Evolutionary conservation across 75 land plant species (phyloP), one percentile per base, ranked within the genome.

Genomic region (Pseudotsuga menziesii): DNA sequence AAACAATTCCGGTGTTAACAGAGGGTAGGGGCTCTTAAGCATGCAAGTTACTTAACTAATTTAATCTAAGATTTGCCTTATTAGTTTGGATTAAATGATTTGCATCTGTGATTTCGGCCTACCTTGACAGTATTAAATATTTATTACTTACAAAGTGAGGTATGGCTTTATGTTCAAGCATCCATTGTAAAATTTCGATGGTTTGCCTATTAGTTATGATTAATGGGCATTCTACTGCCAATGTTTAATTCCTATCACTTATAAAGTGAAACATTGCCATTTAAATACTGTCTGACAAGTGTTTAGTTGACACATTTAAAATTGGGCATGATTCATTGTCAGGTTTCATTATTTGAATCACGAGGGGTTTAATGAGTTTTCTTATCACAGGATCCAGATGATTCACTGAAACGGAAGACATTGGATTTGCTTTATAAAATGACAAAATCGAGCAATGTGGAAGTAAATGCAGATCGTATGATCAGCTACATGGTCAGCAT

Each of bases 391-490:
- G 99, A 97, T 83, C 99, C 91, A 78, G 99, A 97, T 88, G 99
- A 97, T 80, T 94, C 99, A 32, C 67, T 97, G 63, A 97, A 97
- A 83, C 79, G 99, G 79, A 94, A 97, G 83, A 97, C 99, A 9
- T 91, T 97, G 85, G 99, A 97, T 76, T 77, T 97, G 57, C 85
- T 97, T 48, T 97, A 97, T 69, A 97, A 91, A 82, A 97, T 97
- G 99, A 97, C 99, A 74, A 94, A 91, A 85, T 91, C 95, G 7
- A 85, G 89, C 32, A 97, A 97, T 84, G 99, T 97, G 26, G 99
- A 97, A 86, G 99, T 97, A 20, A 97, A 94, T 75, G 98, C 94
- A 57, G 99, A 94, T 22, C 95, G 93, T 35, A 97, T 97, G 99
- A 92, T 97, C 75, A 88, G 86, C 72, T 97, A 97, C 84, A 94